phyloP scores from a whole-genome alignment of 106 monocot species.

The Dioscorea alata region DNA sequence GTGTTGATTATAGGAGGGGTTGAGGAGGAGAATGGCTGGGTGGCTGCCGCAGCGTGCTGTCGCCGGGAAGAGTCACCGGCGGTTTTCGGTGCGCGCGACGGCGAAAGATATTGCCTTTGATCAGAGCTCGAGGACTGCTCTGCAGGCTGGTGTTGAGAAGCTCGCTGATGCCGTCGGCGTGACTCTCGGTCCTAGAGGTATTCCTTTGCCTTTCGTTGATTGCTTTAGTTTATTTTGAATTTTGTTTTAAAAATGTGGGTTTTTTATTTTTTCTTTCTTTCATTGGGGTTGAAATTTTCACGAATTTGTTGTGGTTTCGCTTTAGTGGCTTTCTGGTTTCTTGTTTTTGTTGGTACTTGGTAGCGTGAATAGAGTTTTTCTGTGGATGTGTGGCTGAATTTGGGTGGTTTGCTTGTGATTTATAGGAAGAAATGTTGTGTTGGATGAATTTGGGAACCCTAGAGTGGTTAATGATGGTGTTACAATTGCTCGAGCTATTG shows the following conservation, averaged over 20 bases:
- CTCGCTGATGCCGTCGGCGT: constrained; percentile 93
- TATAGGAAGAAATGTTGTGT: constrained; percentile 80
- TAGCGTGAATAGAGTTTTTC: neutral
- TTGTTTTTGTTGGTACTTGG: neutral
- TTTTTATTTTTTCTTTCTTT: neutral
- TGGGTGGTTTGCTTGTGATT: neutral
- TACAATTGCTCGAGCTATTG: constrained; percentile 83
- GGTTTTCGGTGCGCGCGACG: constrained; percentile 45
- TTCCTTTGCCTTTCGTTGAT: neutral
- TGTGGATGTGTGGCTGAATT: neutral
- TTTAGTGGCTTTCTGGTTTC: neutral
- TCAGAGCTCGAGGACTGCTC: constrained; percentile 56
- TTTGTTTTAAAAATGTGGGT: neutral
- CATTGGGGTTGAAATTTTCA: neutral
- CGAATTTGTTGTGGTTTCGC: neutral
- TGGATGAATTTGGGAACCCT: constrained; percentile 82
- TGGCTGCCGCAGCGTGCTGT: neutral
- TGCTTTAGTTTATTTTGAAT: neutral
- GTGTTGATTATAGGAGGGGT: constrained; percentile 7
- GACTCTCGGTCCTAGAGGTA: constrained; percentile 96
- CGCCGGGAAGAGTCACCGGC: constrained; percentile 2
- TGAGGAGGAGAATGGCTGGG: constrained; percentile 18
- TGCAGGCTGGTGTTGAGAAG: constrained; percentile 91
- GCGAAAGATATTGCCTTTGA: constrained; percentile 89
- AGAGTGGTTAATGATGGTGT: constrained; percentile 93